Percentiles rank a stretch among this genome's conserved stretches.
phyloP scores from a whole-genome alignment of 2,329 filamentous ascomycete genomes.

The Fusarium ramigenum region DNA sequence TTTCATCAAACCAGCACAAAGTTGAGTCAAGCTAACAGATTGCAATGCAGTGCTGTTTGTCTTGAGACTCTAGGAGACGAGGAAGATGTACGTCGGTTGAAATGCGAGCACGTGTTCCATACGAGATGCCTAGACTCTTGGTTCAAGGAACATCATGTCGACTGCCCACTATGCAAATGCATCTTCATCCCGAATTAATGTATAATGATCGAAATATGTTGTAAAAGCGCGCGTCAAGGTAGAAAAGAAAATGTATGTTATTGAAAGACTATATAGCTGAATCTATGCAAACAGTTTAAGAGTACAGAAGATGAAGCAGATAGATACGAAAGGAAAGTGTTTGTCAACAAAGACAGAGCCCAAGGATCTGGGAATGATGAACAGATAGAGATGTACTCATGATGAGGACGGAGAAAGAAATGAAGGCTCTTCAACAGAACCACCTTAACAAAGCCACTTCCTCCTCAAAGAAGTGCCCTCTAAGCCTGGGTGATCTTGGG shows the following conservation, averaged over 20 bases:
- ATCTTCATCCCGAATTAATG: neutral
- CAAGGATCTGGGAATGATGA: too few species aligned
- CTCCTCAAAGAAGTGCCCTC: accelerated
- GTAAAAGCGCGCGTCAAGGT: neutral
- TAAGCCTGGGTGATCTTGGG: neutral
- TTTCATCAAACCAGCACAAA: neutral
- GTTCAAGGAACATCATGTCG: neutral
- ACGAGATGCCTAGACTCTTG: neutral
- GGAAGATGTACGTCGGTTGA: neutral
- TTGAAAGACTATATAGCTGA: neutral
- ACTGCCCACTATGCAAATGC: conserved; percentile 9
- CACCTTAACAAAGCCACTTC: neutral
- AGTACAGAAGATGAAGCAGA: neutral
- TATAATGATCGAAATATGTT: neutral
- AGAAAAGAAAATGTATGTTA: neutral
- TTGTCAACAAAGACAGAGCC: neutral
- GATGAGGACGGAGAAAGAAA: neutral
- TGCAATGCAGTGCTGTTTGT: neutral
- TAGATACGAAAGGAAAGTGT: neutral
- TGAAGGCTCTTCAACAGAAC: neutral
- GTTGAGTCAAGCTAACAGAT: accelerated
- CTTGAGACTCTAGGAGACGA: neutral
- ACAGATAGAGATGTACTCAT: neutral
- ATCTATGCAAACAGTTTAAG: neutral
- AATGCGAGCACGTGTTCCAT: conserved; percentile 10